phyloP scores from a whole-genome alignment of 148 eudicot species.

The Rhododendron kiyosumense region DNA sequence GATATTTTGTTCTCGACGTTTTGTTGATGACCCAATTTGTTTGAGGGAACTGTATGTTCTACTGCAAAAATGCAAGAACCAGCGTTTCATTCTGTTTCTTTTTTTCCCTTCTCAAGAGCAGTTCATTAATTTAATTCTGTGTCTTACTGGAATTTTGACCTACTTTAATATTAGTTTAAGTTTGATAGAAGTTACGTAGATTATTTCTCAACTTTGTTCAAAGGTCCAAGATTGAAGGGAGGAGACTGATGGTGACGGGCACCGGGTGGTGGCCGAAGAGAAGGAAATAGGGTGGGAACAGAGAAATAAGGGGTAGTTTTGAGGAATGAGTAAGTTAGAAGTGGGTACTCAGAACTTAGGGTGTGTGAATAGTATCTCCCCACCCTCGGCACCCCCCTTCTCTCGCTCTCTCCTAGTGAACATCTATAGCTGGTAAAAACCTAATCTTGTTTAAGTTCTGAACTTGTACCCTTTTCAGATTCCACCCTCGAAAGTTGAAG shows the following conservation, averaged over 20 bases:
- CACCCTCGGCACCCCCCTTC: not conserved
- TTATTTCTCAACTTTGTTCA: not conserved
- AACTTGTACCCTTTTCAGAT: not conserved
- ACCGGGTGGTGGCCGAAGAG: not conserved
- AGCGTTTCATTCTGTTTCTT: not conserved
- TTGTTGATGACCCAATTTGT: not conserved
- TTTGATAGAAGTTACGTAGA: not conserved
- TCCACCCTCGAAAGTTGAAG: not conserved
- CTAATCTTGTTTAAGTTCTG: not conserved
- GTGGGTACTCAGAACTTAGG: not conserved
- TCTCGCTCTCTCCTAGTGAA: not conserved
- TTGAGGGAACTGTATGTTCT: not conserved
- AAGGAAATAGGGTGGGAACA: not conserved
- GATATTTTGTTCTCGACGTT: not conserved
- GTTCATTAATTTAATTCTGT: not conserved
- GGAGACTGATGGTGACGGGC: not conserved
- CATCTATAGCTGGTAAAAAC: not conserved
- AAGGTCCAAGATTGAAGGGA: not conserved
- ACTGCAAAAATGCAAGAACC: not conserved
- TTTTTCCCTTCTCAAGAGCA: not conserved
- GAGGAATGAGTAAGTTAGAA: not conserved
- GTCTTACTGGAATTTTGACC: not conserved
- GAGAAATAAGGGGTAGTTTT: not conserved
- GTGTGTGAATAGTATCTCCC: not conserved
- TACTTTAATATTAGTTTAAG: not conserved